Conservation (phyloP, 257 asterid species). For the Striga asiatica region DNA sequence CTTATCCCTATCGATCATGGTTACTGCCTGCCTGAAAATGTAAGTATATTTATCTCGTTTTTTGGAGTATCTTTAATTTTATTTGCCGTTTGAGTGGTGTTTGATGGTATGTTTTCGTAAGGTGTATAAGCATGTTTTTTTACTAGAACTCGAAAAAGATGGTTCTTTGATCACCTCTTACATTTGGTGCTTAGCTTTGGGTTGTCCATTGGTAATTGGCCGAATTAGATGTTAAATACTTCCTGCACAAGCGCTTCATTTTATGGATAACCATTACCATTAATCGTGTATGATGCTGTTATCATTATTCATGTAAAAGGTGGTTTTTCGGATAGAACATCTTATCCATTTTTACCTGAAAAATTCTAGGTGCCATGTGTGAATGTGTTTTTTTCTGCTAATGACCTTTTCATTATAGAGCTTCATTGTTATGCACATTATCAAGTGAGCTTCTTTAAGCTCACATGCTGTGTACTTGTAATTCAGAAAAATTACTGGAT, state of each 20-base stretch:
- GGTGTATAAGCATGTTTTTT: too few relatives aligned
- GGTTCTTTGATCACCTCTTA: neutral
- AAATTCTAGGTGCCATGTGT: neutral
- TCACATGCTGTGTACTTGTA: neutral
- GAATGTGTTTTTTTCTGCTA: neutral
- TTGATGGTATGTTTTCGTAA: neutral
- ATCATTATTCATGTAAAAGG: too few relatives aligned
- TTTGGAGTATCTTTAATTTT: neutral
- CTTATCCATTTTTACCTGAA: neutral
- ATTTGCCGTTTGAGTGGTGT: neutral
- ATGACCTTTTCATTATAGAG: too few relatives aligned
- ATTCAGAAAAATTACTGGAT: neutral
- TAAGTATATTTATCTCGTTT: constrained; percentile 23
- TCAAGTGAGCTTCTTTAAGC: too few relatives aligned
- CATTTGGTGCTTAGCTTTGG: too few relatives aligned
- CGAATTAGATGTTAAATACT: too few relatives aligned
- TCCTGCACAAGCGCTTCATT: neutral
- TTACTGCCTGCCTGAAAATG: constrained; percentile 72
- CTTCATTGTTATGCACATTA: too few relatives aligned
- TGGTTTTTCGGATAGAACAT: neutral
- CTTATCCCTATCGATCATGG: constrained; percentile 78
- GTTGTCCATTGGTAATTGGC: too few relatives aligned
- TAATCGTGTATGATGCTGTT: neutral
- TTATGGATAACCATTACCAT: neutral
- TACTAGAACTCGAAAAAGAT: too few relatives aligned